Conservation (phyloP, 2,329 filamentous ascomycete species). For the Chalaropsis ovoidea region DNA sequence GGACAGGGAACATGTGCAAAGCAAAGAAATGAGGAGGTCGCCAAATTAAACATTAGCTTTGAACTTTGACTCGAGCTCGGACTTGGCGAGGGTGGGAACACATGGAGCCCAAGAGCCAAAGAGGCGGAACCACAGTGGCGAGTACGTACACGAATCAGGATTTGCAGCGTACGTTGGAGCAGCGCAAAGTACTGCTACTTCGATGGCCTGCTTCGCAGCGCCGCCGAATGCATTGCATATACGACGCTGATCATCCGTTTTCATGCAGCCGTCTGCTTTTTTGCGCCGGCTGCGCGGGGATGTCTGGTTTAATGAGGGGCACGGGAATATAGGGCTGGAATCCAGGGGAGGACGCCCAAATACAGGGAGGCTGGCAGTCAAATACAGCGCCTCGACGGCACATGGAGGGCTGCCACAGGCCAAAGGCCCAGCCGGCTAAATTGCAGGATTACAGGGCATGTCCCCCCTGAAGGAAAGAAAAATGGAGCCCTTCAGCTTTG, state of each 20-base stretch:
- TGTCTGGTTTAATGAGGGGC: neutral
- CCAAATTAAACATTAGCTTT: constrained; percentile 14
- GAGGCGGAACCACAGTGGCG: neutral
- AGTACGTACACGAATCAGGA: neutral
- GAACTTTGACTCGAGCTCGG: constrained; percentile 8
- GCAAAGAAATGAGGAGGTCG: constrained; percentile 12
- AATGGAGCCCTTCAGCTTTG: neutral
- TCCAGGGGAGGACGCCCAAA: neutral
- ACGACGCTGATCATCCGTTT: constrained; percentile 4
- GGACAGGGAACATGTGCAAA: neutral
- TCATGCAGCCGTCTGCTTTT: neutral
- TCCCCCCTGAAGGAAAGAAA: neutral
- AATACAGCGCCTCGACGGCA: neutral
- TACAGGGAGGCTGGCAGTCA: neutral
- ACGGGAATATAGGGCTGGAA: constrained; percentile 5
- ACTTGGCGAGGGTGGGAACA: neutral
- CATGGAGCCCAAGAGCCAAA: neutral
- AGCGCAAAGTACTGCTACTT: neutral
- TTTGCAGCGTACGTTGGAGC: neutral
- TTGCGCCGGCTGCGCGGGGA: neutral
- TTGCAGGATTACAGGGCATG: neutral
- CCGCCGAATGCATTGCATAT: neutral
- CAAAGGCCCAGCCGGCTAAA: neutral
- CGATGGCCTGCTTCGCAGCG: neutral
- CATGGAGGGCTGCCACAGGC: neutral